Base-by-base conservation (phyloP, 257 asterid species). In the Ocimum tenuiflorum region DNA sequence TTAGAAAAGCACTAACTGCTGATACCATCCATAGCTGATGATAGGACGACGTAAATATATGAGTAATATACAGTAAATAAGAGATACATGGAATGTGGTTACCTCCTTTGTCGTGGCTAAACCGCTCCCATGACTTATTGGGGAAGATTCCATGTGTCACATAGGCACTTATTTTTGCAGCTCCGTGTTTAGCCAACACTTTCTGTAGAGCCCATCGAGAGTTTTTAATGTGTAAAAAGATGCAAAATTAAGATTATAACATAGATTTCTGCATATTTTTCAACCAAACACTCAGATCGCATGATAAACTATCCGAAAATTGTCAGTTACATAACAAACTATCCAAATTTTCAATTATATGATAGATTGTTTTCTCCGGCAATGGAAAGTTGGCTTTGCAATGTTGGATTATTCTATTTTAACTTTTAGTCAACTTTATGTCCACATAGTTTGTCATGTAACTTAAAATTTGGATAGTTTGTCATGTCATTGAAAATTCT, bases 141-240 rank as follows among this genome's bases (percentile, higher is more conserved):
- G 98, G 98, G 46, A 89, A 91, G 61, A 91, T 91, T 38, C 98
- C 98, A 43, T 91, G 98, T 0, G 96, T 91, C 77, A 91, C 98
- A 50, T 89, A 91, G 46, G 98, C 98, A 79, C 98, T 91, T 62
- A 89, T 72, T 65, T 82, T 87, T 41, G 80, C 15, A 68, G 98
- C 98, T 74, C 96, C 98, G 50, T 89, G 96, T 60, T 81, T 87
- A 38, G 98, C 96, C 96, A 91, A 75, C 77, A 91, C 86, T 91
- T 91, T 91, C 98, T 91, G 84, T 23, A 45, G 65, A 57, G 60
- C 8, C 29, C 39, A 45, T 24, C 63, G 19, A 68, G 15, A 50
- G 22, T 50, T 20, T 23, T 12, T n/a, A n/a, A n/a, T n/a, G n/a
- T n/a, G n/a, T n/a, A n/a, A n/a, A n/a, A 65, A 39, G 9, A 13